Evolutionary conservation across 1,284 basidiomycete species (phyloP).

Genomic region (Trametes sp.): DNA sequence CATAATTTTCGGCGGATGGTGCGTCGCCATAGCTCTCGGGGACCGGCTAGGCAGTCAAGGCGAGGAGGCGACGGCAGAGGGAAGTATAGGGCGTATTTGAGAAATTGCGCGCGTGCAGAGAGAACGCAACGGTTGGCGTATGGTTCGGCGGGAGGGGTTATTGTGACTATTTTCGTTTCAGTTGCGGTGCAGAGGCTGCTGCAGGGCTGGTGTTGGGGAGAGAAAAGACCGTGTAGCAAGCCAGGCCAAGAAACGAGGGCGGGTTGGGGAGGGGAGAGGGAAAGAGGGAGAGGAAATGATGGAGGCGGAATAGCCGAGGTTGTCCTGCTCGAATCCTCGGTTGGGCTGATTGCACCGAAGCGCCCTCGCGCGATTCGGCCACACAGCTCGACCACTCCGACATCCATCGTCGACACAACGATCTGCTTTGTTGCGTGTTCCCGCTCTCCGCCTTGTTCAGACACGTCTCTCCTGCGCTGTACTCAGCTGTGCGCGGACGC

Average conservation of each 20-base stretch:
- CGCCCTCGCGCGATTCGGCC: constrained; percentile 10
- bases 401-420: neutral
- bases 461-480: neutral
- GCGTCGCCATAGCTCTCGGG: constrained; percentile 26
- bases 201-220: neutral
- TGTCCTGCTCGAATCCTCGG: constrained; percentile 11
- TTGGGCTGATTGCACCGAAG: constrained; percentile 20
- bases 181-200: neutral
- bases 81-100: constrained; percentile 4
- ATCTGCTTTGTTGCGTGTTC: neutral
- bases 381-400: neutral
- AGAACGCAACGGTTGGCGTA: constrained; percentile 19
- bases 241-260: neutral
- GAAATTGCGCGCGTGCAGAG: constrained; percentile 16
- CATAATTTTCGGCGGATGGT: constrained; percentile 29
- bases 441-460: neutral
- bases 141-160: constrained; percentile 10
- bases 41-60: constrained; percentile 5
- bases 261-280: neutral
- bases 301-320: constrained; percentile 17
- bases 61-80: constrained; percentile 2
- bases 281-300: constrained; percentile 20
- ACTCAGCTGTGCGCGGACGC: neutral
- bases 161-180: constrained; percentile 13
- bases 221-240: constrained; percentile 23